Conservation (phyloP, 306 rosid species). For the Alnus rubra region DNA sequence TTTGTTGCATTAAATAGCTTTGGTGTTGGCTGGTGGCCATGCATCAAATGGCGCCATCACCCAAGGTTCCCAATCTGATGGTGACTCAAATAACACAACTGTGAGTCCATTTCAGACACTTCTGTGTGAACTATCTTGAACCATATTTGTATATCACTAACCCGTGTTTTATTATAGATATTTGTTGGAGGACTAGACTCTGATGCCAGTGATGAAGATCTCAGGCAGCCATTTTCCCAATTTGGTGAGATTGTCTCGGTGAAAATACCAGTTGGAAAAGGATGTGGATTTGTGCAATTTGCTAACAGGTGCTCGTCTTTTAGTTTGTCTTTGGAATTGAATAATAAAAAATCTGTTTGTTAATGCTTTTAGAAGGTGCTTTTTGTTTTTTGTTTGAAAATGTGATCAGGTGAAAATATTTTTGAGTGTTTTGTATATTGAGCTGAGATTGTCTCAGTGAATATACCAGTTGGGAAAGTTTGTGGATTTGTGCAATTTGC, state of each 20-base stretch:
- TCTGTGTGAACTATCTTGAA: constrained; percentile 10
- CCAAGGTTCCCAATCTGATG: constrained; percentile 82
- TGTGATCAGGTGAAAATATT: no score
- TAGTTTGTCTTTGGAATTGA: not conserved
- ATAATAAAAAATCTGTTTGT: no score
- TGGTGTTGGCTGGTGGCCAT: constrained; percentile 92
- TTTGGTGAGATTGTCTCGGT: constrained; percentile 92
- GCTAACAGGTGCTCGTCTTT: constrained; percentile 65
- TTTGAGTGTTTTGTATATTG: no score
- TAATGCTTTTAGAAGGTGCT: no score
- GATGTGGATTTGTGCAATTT: constrained; percentile 97
- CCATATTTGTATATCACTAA: constrained; percentile 22
- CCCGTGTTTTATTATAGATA: constrained; percentile 50
- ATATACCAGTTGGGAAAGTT: no score
- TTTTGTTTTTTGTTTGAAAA: no score
- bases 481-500: no score
- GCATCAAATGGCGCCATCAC: constrained; percentile 60
- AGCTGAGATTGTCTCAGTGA: constrained; percentile 77
- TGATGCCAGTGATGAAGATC: constrained; percentile 87
- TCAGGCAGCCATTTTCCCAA: constrained; percentile 81
- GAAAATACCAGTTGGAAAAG: constrained; percentile 93
- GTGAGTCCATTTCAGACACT: constrained; percentile 51
- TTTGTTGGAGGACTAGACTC: constrained; percentile 99
- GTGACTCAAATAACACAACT: constrained; percentile 83
- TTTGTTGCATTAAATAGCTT: constrained; percentile 50